Base-by-base conservation (phyloP, 176 grass and related monocot genomes). In the Musa troglodytarum region DNA sequence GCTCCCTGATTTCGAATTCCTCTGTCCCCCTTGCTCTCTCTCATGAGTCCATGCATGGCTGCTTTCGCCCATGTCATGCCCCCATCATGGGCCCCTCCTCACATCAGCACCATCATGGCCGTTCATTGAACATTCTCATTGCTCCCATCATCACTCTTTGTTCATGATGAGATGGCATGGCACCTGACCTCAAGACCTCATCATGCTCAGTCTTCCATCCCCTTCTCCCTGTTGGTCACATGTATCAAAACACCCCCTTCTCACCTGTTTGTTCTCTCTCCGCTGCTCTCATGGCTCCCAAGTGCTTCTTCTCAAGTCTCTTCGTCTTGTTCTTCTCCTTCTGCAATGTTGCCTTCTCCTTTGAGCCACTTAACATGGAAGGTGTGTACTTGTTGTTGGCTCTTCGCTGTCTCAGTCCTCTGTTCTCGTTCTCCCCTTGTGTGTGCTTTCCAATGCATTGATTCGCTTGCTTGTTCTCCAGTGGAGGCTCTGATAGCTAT, bases 401-500 rank as follows among this genome's bases (percentile, higher is more conserved):
- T 19, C 23, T 28, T 43, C 34, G 34, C 25, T 57, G 1, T 8
- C 24, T 16, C 16, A 28, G 1, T 43, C 53, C 22, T 57, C 11
- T 11, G 24, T 43, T 10, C 15, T 57, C 19, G 25, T 50, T 69
- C 29, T 69, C 67, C 49, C 15, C 9, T 69, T 49, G 25, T 49
- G 1, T 20, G 2, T 55, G 52, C 11, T 19, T 74, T 74, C 13
- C 8, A 20, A 10, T 49, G 73, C 79, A 77, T 16, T 76, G 56
- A 54, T 43, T 54, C 12, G 3, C 0, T 50, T 64, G 50, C 50
- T 16, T 26, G 52, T 50, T 21, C 1, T 69, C 49, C 64, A 98
- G 94, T 98, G 84, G 86, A 89, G 80, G 88, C 94, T 63, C 82
- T 98, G 88, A 93, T 98, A 77, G 88, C 86, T 53, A 89, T 98